Base-by-base conservation (phyloP, 495 filamentous ascomycete genomes). In the Amorphotheca resinae region DNA sequence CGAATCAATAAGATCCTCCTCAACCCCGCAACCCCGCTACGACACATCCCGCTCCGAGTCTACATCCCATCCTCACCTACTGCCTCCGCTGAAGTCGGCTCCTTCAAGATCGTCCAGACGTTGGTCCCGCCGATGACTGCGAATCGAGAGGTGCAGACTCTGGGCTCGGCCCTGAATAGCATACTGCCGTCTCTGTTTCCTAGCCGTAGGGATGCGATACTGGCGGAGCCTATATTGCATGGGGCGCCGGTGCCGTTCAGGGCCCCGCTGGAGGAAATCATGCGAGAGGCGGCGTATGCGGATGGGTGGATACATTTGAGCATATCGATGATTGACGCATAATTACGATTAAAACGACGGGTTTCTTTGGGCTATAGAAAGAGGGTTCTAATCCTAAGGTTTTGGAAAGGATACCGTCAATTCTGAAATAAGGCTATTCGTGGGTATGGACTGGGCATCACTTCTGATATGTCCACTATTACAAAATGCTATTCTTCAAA, bases 251-350 rank as follows among this genome's bases (percentile, higher is more conserved):
- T 95, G 42, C 87, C 91, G 4, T 80, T 96, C 69, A 62, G 63
- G 42, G 82, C 87, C 0, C 79, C 77, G n/a, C 59, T 96, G 18
- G 84, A 91, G 52, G 89, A 96, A 34, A 63, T 98, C 22, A 79
- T 88, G 58, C 66, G 79, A 31, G 78, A 74, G 41, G 83, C 82
- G 12, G 75, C 86, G 0, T 96, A 96, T 62, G 76, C 83, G 0
- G 91, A 98, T 61, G 91, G 91, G 1, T 98, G 89, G 79, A 58
- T 93, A 15, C 84, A 89, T 64, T 57, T 96, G 9, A 82, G 83
- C 32, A 72, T 98, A 4, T 69, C 79, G n/a, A 83, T 94, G 80
- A 67, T 82, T 55, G 48, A 56, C 41, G 51, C 51, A 32, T 50
- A 33, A 50, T 18, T 5, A 11, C 25, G 5, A 5, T 5, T 28